Evolutionary conservation across 805 yeast genomes (phyloP).

Genomic region (Metschnikowia peoriensis): DNA sequence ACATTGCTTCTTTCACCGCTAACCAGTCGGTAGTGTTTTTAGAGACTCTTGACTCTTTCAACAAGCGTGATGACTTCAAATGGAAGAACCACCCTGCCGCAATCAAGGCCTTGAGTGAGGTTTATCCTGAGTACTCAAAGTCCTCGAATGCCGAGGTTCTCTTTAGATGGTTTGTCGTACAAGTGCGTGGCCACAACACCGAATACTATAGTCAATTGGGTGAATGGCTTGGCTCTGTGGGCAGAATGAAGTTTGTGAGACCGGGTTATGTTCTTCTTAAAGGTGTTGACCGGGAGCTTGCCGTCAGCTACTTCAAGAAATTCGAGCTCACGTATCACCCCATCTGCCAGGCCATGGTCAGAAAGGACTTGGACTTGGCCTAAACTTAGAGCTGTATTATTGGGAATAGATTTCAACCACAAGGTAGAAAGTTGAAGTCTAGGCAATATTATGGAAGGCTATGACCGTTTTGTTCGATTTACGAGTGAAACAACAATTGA

Average conservation of each 20-base stretch:
- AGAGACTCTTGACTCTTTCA: conserved; percentile 57
- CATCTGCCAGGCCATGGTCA: conserved; percentile 78
- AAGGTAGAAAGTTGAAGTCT: no score
- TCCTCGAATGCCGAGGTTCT: conserved; percentile 79
- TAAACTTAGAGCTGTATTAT: neutral
- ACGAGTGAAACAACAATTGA: no score
- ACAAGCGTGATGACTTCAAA: conserved; percentile 38
- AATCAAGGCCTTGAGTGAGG: conserved; percentile 32
- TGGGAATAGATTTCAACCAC: no score
- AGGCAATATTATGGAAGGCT: no score
- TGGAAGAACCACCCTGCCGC: conserved; percentile 37
- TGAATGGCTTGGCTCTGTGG: conserved; percentile 86
- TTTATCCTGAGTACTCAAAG: conserved; percentile 40
- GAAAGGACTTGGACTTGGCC: conserved; percentile 64
- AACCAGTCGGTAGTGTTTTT: conserved; percentile 79
- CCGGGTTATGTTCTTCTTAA: conserved; percentile 74
- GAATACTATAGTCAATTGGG: conserved; percentile 56
- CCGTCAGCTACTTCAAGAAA: conserved; percentile 61
- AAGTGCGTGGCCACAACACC: conserved; percentile 51
- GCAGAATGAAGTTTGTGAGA: conserved; percentile 92
- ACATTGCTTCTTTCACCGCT: conserved; percentile 59
- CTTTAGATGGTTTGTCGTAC: conserved; percentile 72
- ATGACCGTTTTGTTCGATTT: no score
- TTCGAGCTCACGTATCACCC: conserved; percentile 72
- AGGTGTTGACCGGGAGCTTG: conserved; percentile 62